Evolutionary conservation across 1,284 basidiomycete genomes (phyloP).

Genomic region (Xerocomus nothofagi): DNA sequence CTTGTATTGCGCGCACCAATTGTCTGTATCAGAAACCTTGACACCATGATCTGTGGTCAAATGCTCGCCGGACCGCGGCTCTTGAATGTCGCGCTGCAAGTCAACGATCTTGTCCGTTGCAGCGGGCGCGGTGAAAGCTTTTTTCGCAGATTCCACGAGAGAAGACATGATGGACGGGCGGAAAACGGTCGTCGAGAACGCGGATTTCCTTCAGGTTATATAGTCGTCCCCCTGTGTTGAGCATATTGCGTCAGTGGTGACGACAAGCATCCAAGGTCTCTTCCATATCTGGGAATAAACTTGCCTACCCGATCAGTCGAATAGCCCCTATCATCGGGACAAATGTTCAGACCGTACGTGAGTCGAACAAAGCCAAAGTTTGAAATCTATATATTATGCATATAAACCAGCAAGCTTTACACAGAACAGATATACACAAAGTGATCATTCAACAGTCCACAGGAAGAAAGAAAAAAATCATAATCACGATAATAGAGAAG

Average conservation of each 20-base stretch:
- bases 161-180: slow-evolving; percentile 24
- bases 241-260: slow-evolving; percentile 28
- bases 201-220: neutral
- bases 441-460: slow-evolving; percentile 20
- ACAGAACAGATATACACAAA: slow-evolving; percentile 1
- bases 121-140: slow-evolving; percentile 7
- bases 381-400: slow-evolving; percentile 19
- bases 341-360: too few species aligned
- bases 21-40: slow-evolving; percentile 60
- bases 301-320: neutral
- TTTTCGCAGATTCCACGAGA: slow-evolving; percentile 14
- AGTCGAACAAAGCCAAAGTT: neutral
- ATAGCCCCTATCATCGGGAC: slow-evolving; percentile 3
- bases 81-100: slow-evolving; percentile 44
- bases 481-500: slow-evolving; percentile 4
- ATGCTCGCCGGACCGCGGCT: slow-evolving; percentile 37
- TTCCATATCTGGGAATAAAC: neutral
- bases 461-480: slow-evolving; percentile 3
- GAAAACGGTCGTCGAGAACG: too few species aligned
- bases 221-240: slow-evolving; percentile 11
- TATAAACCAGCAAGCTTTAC: slow-evolving; percentile 14
- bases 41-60: slow-evolving; percentile 66
- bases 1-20: slow-evolving; percentile 48
- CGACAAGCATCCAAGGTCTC: slow-evolving; percentile 2
- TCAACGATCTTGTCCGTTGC: slow-evolving; percentile 36